These are phyloP conservation scores for Nitzschia putrida DNA, from an alignment of 108 stramenopile species.

Conservation along the genomic window DNA sequence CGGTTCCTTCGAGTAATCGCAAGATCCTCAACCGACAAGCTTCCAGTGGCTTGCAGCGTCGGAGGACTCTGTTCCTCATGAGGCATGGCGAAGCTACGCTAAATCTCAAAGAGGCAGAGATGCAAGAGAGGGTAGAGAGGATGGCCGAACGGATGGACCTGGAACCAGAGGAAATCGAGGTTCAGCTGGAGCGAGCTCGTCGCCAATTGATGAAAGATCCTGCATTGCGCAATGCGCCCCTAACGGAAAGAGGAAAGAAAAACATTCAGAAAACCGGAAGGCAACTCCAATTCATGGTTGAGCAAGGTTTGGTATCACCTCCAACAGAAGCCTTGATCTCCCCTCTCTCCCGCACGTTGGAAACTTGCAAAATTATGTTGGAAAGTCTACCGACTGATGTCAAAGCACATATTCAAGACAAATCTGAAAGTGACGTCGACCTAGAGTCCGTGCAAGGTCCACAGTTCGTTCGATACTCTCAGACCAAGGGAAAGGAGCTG, in stretches of 20 bases:
- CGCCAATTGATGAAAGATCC: constrained; percentile 39
- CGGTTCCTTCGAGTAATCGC: too few species aligned
- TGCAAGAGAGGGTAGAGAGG: constrained; percentile 25
- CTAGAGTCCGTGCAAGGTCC: constrained; percentile 53
- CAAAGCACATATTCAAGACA: constrained; percentile 41
- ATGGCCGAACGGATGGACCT: constrained; percentile 12
- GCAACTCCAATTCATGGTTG: constrained; percentile 33
- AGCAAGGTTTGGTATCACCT: constrained; percentile 24
- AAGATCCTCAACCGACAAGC: background rate
- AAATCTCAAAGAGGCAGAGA: constrained; percentile 53
- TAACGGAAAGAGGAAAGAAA: constrained; percentile 47
- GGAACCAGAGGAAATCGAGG: constrained; percentile 23
- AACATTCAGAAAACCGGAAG: constrained; percentile 37
- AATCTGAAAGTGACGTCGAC: too few species aligned
- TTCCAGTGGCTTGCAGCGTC: constrained; percentile 13
- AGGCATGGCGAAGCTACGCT: constrained; percentile 76
- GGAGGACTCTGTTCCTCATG: constrained; percentile 61
- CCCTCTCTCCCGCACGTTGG: constrained; percentile 55
- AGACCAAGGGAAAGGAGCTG: constrained; percentile 12
- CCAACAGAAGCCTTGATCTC: constrained; percentile 58
- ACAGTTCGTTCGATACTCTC: constrained; percentile 17
- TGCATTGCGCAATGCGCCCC: constrained; percentile 51
- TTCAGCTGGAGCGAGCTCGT: constrained; percentile 47
- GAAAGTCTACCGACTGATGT: constrained; percentile 43
- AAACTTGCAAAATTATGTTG: constrained; percentile 43